phyloP scores from a whole-genome alignment of 2,329 filamentous ascomycete species.

The Akanthomyces muscarius region DNA sequence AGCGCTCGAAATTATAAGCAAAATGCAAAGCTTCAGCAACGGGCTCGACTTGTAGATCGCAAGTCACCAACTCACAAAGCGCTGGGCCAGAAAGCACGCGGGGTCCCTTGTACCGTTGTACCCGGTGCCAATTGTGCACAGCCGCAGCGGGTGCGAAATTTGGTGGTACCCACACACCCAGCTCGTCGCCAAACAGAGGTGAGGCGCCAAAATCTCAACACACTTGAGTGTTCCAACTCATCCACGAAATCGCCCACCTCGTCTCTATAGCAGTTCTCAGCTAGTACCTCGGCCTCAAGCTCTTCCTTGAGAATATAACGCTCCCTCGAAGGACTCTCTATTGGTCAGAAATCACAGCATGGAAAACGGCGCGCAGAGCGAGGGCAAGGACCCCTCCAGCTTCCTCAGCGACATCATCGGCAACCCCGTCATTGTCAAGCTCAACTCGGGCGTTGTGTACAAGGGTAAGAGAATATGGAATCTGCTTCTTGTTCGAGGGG shows the following conservation, averaged over 20 bases:
- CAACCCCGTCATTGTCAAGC: conserved; percentile 88
- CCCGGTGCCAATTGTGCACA: conserved; percentile 10
- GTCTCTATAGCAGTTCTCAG: neutral
- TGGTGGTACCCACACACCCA: neutral
- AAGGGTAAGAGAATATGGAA: conserved; percentile 61
- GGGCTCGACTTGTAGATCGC: neutral
- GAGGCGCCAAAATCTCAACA: neutral
- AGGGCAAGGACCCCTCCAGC: conserved; percentile 87
- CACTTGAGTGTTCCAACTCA: neutral
- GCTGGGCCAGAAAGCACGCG: neutral
- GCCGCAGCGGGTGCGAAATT: neutral
- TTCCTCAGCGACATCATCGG: conserved; percentile 95
- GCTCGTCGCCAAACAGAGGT: neutral
- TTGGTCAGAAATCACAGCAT: conserved; percentile 39
- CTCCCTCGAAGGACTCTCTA: neutral
- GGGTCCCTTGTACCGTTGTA: conserved; percentile 8
- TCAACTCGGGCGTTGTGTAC: conserved; percentile 98
- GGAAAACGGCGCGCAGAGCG: conserved; percentile 71
- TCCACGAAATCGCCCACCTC: neutral
- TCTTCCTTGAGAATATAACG: neutral
- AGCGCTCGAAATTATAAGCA: neutral
- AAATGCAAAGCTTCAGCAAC: neutral
- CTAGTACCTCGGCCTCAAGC: too few relatives aligned
- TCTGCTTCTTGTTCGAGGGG: neutral
- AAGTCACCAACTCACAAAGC: neutral